Base-by-base conservation (phyloP, 768 basidiomycete species). In the Russula vinacea region DNA sequence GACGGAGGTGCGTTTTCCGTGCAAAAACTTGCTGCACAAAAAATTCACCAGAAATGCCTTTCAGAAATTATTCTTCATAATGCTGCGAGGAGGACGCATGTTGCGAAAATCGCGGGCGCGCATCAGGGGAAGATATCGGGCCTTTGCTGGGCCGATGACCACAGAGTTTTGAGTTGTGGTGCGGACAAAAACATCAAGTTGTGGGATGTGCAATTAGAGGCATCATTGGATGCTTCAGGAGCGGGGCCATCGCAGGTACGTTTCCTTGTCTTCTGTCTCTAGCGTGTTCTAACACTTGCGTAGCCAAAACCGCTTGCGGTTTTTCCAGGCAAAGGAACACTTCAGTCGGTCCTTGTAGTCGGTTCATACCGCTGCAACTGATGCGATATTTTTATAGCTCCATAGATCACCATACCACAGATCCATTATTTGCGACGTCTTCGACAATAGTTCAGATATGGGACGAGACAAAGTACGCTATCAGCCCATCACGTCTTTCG, bases 391-490 rank as follows among this genome's bases (percentile, higher is more conserved):
- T 50, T 52, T 60, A 8, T 70, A 96, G 94, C 71, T 89, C 90
- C 50, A 91, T 99, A 75, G 94, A 98, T 70, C 97, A 98, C 72
- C 97, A 98, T 73, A 83, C 89, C 52, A 84, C 84, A 40, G 90
- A 95, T 62, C 80, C 88, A n/a, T 75, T 94, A 5, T 99, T 99
- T 70, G 96, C 94, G 0, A 95, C 96, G 0, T 94, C 94, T 2
- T 96, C 94, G 0, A 92, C 89, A 69, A 82, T 84, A 54, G 94
- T 99, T 8, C 96, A 98, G 74, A 82, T 99, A 68, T 99, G 97
- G 97, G 97, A 99, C 70, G 94, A 98, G 75, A 95, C 89, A 42
- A 93, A 93, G 91, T 93, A 60, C n/a, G 85, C 56, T 71, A n/a
- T 1, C 16, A 6, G 17, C 10, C 9, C 19, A 19, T 49, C 26